Conservation (phyloP, 495 filamentous ascomycete genomes). For the Hypomontagnella monticulosa region DNA sequence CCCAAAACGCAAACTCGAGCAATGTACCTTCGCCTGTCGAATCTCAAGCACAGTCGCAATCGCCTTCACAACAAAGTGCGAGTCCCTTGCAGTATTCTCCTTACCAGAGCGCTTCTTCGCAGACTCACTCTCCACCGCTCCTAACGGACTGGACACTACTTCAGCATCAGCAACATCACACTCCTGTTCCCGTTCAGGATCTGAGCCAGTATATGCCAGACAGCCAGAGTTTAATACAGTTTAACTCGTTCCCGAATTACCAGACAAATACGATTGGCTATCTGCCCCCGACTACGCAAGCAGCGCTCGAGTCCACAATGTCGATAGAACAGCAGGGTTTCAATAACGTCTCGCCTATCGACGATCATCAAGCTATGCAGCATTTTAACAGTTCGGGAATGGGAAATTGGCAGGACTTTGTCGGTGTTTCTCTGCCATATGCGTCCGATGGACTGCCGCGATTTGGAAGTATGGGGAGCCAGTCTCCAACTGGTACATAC, state of each 20-base stretch:
- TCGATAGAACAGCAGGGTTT: slow-evolving; percentile 71
- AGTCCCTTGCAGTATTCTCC: slow-evolving; percentile 60
- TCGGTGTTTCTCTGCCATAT: slow-evolving; percentile 65
- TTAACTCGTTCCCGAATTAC: slow-evolving; percentile 60
- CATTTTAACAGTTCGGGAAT: slow-evolving; percentile 57
- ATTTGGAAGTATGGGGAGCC: slow-evolving; percentile 70
- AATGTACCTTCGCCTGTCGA: slow-evolving; percentile 57
- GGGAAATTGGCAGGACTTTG: slow-evolving; percentile 81
- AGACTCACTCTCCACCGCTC: slow-evolving; percentile 52
- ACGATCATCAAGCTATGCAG: slow-evolving; percentile 72
- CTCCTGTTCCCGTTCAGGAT: slow-evolving; percentile 59
- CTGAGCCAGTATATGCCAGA: slow-evolving; percentile 64
- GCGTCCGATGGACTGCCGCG: slow-evolving; percentile 62
- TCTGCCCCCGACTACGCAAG: slow-evolving; percentile 74
- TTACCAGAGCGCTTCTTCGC: slow-evolving; percentile 54
- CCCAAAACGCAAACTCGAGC: slow-evolving; percentile 54
- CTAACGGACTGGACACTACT: slow-evolving; percentile 63
- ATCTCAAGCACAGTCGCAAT: slow-evolving; percentile 58
- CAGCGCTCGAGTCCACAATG: slow-evolving; percentile 68
- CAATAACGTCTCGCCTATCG: slow-evolving; percentile 67
- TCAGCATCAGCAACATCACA: slow-evolving; percentile 58
- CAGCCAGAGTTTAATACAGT: slow-evolving; percentile 56
- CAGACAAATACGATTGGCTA: slow-evolving; percentile 72
- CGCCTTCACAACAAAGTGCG: slow-evolving; percentile 53
- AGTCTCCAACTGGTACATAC: slow-evolving; percentile 84